A percentile compares a stretch with the other conserved stretches of the same genome.
These are phyloP conservation scores for Bipolaris gigantea DNA, from an alignment of 2,329 filamentous ascomycete species.

Conservation along the genomic window DNA sequence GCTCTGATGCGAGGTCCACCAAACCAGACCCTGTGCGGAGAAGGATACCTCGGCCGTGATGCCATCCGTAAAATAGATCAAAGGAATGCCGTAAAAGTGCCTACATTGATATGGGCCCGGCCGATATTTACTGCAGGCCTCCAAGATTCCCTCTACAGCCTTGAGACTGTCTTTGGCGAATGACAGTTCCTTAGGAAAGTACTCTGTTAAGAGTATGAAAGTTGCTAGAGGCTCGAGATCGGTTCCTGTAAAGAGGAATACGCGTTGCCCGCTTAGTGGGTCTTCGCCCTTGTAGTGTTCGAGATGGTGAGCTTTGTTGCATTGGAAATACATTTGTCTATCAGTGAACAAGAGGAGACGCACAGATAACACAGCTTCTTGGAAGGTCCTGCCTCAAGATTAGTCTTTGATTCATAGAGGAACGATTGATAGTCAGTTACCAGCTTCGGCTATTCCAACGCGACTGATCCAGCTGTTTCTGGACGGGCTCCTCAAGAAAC, in stretches of 20 bases:
- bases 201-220: neutral
- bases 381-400: conserved; percentile 42
- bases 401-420: neutral
- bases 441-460: neutral
- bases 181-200: neutral
- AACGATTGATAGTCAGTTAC: neutral
- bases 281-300: neutral
- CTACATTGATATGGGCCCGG: neutral
- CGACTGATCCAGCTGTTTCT: neutral
- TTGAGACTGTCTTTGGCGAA: neutral
- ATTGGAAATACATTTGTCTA: conserved; percentile 39
- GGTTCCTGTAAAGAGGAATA: too few species aligned
- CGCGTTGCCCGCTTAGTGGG: too few species aligned
- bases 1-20: neutral
- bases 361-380: conserved; percentile 44
- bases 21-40: neutral
- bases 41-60: too few species aligned
- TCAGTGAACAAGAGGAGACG: conserved; percentile 44
- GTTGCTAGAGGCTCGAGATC: too few species aligned
- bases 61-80: neutral
- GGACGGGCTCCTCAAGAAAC: neutral
- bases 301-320: conserved; percentile 4
- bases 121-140: neutral
- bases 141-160: conserved; percentile 4
- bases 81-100: conserved; percentile 3